Evolutionary conservation across 2,329 filamentous ascomycete species (phyloP), one percentile per base, ranked within the genome.

Genomic region (Arthrocladium fulminans): DNA sequence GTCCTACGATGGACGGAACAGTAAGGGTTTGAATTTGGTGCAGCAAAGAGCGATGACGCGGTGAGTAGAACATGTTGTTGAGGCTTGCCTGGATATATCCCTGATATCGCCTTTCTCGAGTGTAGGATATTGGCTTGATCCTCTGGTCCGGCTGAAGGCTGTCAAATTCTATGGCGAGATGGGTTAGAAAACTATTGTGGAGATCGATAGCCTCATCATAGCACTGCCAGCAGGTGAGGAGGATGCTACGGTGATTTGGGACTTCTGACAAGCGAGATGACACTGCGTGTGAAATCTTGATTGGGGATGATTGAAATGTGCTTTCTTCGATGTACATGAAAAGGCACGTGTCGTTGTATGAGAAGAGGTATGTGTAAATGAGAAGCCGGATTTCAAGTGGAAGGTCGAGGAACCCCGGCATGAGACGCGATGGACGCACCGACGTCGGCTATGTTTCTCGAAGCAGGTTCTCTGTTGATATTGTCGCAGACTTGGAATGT

Each of bases 301-400:
- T 30, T n/a, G n/a, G n/a, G n/a, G n/a, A 30, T 30, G 8, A 9
- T 30, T n/a, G 29, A 9, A 9, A 8, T 30, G 8, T n/a, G 8
- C 34, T 15, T 6, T 15, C n/a, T n/a, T 37, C 34, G 12, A 37
- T 37, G 13, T 19, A 37, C n/a, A 15, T n/a, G 17, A 37, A 19
- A 7, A 37, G 17, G 7, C 34, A n/a, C 29, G 24, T 22, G 3
- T 22, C 13, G 23, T 25, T 3, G 4, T 34, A 12, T 10, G 15
- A 12, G 19, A 48, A 41, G n/a, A 48, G 22, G n/a, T 42, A n/a
- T 32, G 20, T n/a, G 38, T 48, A 48, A n/a, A 48, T 44, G 22
- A 24, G 17, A 22, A 48, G 37, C 22, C 46, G 46, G 15, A 48
- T 34, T 25, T 48, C 46, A 20, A 35, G 3, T n/a, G 46, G 46